Conservation (phyloP, 2,329 filamentous ascomycete genomes). For the Calonectria pteridis region DNA sequence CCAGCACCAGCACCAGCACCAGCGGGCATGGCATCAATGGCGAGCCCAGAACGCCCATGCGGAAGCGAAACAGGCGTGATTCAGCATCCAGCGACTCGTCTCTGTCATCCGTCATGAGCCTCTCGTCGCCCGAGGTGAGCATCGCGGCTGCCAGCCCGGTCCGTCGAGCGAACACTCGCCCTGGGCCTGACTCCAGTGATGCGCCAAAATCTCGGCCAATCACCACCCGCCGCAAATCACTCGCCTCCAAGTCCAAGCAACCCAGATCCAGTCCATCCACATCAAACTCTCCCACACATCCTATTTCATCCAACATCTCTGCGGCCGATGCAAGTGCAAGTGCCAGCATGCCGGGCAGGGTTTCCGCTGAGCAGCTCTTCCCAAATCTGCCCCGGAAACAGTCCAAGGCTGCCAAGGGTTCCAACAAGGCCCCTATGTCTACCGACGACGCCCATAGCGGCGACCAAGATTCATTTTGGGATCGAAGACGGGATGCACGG, state of each 20-base stretch:
- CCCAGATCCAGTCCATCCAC: slow-evolving; percentile 52
- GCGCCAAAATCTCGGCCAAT: slow-evolving; percentile 56
- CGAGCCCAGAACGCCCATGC: slow-evolving; percentile 51
- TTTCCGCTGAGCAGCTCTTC: slow-evolving; percentile 50
- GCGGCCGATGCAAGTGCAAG: slow-evolving; percentile 40
- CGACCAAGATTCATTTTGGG: slow-evolving; percentile 50
- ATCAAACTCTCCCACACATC: slow-evolving; percentile 50
- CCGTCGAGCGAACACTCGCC: slow-evolving; percentile 43
- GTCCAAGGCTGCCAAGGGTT: slow-evolving; percentile 44
- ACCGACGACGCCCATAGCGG: slow-evolving; percentile 48
- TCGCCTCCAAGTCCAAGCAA: slow-evolving; percentile 52
- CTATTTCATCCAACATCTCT: slow-evolving; percentile 36
- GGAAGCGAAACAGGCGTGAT: slow-evolving; percentile 50
- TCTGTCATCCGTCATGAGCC: slow-evolving; percentile 55
- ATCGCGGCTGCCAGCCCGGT: slow-evolving; percentile 44
- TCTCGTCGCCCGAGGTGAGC: slow-evolving; percentile 55
- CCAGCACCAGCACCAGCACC: slow-evolving; percentile 10
- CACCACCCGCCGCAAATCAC: slow-evolving; percentile 54
- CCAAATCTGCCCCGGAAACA: slow-evolving; percentile 48
- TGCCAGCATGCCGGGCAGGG: slow-evolving; percentile 56
- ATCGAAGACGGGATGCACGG: slow-evolving; percentile 53
- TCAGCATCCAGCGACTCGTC: slow-evolving; percentile 58
- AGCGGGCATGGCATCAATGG: slow-evolving; percentile 30
- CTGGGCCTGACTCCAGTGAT: slow-evolving; percentile 49
- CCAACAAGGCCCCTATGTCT: slow-evolving; percentile 44